phyloP scores from a whole-genome alignment of 371 early-diverging fungal genomes.

The Mucor sp. region DNA sequence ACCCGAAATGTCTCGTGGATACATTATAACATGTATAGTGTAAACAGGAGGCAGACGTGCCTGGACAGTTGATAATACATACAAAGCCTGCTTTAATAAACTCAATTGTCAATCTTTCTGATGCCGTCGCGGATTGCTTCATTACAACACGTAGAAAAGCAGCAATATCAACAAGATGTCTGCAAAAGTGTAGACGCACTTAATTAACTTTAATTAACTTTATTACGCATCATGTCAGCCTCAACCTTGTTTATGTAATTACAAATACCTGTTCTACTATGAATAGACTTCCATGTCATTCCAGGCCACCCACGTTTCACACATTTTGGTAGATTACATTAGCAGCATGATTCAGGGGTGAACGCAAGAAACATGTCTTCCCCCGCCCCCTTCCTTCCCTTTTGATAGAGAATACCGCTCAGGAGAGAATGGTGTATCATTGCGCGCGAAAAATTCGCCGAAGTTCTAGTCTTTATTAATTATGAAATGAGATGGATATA shows the following conservation, averaged over 20 bases:
- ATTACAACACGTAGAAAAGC: too few species aligned
- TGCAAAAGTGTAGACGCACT: too few species aligned
- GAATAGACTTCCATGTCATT: not conserved
- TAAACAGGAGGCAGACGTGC: too few species aligned
- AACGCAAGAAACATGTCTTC: not conserved
- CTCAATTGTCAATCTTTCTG: too few species aligned
- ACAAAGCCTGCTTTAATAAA: too few species aligned
- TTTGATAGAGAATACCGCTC: not conserved
- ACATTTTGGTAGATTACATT: not conserved
- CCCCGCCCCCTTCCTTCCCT: not conserved
- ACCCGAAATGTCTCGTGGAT: too few species aligned
- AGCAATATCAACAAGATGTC: too few species aligned
- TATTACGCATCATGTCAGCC: not conserved
- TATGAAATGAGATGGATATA: not conserved
- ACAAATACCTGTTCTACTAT: not conserved
- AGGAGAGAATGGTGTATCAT: not conserved
- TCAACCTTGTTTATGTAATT: conserved; percentile 17
- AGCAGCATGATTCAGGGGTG: not conserved
- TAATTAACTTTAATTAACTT: not conserved
- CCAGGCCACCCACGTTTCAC: not conserved
- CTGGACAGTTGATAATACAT: too few species aligned
- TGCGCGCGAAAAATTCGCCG: not conserved
- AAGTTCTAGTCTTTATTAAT: not conserved
- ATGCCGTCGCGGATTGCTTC: too few species aligned
- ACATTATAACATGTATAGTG: too few species aligned